Conservation (phyloP, 441 rosid genomes). For the Adansonia madagascariensis region DNA sequence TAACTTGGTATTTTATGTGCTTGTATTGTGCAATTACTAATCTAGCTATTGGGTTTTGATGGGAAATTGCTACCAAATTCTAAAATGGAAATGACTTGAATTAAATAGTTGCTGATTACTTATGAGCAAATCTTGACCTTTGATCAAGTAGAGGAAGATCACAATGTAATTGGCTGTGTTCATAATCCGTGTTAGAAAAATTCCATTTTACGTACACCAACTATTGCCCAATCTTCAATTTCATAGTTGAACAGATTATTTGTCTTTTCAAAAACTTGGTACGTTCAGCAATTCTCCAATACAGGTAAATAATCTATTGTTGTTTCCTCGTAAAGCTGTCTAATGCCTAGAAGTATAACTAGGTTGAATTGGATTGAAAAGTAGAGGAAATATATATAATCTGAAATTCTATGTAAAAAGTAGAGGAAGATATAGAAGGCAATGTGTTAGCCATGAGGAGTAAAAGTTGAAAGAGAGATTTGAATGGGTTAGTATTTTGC, state of each 20-base stretch:
- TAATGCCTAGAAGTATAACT: not conserved
- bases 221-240: not conserved
- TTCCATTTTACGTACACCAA: not conserved
- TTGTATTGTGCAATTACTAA: not conserved
- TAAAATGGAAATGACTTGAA: not conserved
- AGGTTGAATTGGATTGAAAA: conserved; percentile 9
- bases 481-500: not conserved
- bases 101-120: not conserved
- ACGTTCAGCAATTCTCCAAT: not conserved
- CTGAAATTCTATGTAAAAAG: not conserved
- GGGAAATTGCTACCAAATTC: not conserved
- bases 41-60: conserved; percentile 1
- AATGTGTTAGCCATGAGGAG: not conserved
- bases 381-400: not conserved
- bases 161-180: not conserved
- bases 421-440: not conserved
- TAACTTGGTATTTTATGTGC: conserved; percentile 10
- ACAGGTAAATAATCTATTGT: not conserved
- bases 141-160: conserved; percentile 7
- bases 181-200: not conserved
- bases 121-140: not conserved
- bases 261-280: not conserved
- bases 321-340: not conserved
- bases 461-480: not conserved
- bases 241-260: not conserved